phyloP scores from a whole-genome alignment of 768 basidiomycete species.

The Naematelia aurantialba region DNA sequence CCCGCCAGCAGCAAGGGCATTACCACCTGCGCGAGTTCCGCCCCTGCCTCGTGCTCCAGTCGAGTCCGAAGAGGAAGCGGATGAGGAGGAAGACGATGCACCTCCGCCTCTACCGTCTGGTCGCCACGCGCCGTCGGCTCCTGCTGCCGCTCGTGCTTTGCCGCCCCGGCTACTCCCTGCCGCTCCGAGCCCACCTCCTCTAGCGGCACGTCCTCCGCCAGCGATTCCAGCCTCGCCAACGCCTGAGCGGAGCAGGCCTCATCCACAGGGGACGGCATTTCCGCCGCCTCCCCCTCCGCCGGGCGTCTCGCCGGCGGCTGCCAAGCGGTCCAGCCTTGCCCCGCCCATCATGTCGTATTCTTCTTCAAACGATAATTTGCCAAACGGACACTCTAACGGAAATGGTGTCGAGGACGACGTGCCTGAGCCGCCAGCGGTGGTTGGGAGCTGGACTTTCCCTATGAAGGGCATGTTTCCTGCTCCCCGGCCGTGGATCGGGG shows the following conservation, averaged over 20 bases:
- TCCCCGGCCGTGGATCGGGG: constrained; percentile 35
- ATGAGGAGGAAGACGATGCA: constrained; percentile 31
- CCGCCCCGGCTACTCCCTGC: constrained; percentile 10
- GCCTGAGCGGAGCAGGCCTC: constrained; percentile 19
- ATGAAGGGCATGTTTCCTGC: constrained; percentile 51
- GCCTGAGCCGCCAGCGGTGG: constrained; percentile 45
- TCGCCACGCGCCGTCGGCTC: constrained; percentile 21
- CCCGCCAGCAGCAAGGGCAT: constrained; percentile 14
- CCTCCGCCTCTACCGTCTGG: constrained; percentile 38
- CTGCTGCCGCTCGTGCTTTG: constrained; percentile 29
- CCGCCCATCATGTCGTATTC: constrained; percentile 23
- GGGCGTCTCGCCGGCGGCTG: constrained; percentile 16
- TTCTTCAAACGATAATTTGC: constrained; percentile 7
- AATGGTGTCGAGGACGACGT: constrained; percentile 22
- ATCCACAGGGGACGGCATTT: constrained; percentile 35
- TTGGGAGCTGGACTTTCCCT: constrained; percentile 47
- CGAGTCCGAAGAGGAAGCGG: constrained; percentile 12
- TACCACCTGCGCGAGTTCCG: constrained; percentile 5
- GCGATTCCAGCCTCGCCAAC: constrained; percentile 2
- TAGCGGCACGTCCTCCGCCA: constrained; percentile 12
- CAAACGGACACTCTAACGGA: constrained; percentile 4
- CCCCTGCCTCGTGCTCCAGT: constrained; percentile 28
- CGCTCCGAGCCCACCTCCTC: constrained; percentile 1
- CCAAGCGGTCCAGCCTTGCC: constrained; percentile 18
- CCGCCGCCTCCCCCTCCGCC: constrained; percentile 40